Conservation (phyloP, 2,329 filamentous ascomycete species). For the Cytospora paraplurivora region DNA sequence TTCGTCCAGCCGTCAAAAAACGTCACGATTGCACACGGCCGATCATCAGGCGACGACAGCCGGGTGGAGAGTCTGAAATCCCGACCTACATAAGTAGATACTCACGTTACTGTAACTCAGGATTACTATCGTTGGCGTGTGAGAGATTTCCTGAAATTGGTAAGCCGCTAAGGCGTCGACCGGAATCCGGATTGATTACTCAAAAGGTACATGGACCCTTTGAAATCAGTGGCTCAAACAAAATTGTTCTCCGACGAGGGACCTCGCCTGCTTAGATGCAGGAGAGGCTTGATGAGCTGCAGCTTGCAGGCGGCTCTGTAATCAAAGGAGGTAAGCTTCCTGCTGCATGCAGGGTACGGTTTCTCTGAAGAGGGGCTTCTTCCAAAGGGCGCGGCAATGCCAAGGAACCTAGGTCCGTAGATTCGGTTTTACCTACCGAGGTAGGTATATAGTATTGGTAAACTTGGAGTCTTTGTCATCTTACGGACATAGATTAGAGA, state of each 20-base stretch:
- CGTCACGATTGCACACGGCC: background rate
- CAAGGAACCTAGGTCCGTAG: no score
- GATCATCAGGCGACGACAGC: background rate
- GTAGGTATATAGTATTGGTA: no score
- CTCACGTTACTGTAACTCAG: no score
- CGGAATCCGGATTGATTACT: background rate
- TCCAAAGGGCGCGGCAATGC: background rate
- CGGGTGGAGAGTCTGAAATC: background rate
- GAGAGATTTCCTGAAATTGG: background rate
- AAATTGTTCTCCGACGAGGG: background rate
- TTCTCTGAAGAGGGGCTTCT: background rate
- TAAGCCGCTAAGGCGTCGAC: background rate
- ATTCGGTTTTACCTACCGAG: no score
- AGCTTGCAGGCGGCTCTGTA: background rate
- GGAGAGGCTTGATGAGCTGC: background rate
- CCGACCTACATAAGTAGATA: background rate
- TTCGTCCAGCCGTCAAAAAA: background rate
- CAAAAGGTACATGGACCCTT: background rate
- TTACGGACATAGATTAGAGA: no score
- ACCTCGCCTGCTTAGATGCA: no score
- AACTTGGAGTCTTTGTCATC: no score
- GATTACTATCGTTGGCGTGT: background rate
- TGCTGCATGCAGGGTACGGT: background rate
- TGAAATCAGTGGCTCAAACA: background rate
- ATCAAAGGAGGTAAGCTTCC: constrained; percentile 2